Conservation (phyloP, 2,329 filamentous ascomycete species). For the Hortaea werneckii region DNA sequence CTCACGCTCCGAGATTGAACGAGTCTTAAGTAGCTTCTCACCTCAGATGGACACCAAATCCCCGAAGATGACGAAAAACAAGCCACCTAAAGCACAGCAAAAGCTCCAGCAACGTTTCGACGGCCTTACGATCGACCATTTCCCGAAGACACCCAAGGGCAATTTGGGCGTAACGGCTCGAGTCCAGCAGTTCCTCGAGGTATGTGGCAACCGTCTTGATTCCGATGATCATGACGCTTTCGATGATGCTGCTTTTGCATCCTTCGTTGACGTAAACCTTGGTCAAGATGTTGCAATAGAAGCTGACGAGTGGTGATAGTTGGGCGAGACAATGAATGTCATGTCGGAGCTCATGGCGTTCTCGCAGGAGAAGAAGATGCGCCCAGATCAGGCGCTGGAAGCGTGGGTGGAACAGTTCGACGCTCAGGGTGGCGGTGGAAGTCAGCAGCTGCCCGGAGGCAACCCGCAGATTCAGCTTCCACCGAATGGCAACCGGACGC, state of each 20-base stretch:
- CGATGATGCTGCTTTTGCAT: neutral
- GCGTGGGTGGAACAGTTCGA: constrained; percentile 40
- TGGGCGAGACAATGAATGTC: constrained; percentile 54
- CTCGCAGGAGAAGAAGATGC: constrained; percentile 43
- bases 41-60: constrained; percentile 34
- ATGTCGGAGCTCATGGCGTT: constrained; percentile 53
- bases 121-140: constrained; percentile 33
- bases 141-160: constrained; percentile 37
- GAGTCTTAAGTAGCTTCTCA: constrained; percentile 36
- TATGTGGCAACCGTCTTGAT: constrained; percentile 24
- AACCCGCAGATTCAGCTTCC: constrained; percentile 38
- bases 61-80: constrained; percentile 46
- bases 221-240: constrained; percentile 1
- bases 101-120: constrained; percentile 34
- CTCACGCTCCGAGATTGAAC: constrained; percentile 51
- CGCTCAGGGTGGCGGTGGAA: constrained; percentile 12
- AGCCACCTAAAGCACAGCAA: constrained; percentile 27
- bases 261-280: too few species aligned
- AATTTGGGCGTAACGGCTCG: constrained; percentile 46
- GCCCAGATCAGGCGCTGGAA: constrained; percentile 46
- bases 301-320: constrained; percentile 29
- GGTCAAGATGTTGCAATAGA: too few species aligned
- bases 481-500: constrained; percentile 29
- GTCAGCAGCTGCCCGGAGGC: constrained; percentile 17
- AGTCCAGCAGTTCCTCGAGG: constrained; percentile 54